phyloP scores from a whole-genome alignment of 176 grass and related monocot species.

The Sorghum bicolor region Sorghum_bicolor_NCBIv3 NC_012870.2:77484001-77484500 shows the following conservation, averaged over 20 bases:
- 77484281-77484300: neutral
- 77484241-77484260: neutral
- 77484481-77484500: neutral
- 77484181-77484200: neutral
- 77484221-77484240: slow-evolving; percentile 4
- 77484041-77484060: slow-evolving; percentile 28
- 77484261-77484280: slow-evolving; percentile 1
- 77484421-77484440: slow-evolving; percentile 1
- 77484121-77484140: slow-evolving; percentile 42
- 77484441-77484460: neutral
- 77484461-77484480: neutral
- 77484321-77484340: neutral
- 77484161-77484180: slow-evolving; percentile 1
- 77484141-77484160: slow-evolving; percentile 21
- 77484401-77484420: neutral
- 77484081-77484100: slow-evolving; percentile 48
- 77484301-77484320: neutral
- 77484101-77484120: slow-evolving; percentile 57
- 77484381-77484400: slow-evolving; percentile 12
- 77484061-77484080: slow-evolving; percentile 49
- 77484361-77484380: neutral
- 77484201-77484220: neutral
- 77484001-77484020: slow-evolving; percentile 54
- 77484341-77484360: neutral
- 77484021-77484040: slow-evolving; percentile 36